phyloP scores from a whole-genome alignment of 164 flowering plant genomes.

The Sextonia rubra region DNA sequence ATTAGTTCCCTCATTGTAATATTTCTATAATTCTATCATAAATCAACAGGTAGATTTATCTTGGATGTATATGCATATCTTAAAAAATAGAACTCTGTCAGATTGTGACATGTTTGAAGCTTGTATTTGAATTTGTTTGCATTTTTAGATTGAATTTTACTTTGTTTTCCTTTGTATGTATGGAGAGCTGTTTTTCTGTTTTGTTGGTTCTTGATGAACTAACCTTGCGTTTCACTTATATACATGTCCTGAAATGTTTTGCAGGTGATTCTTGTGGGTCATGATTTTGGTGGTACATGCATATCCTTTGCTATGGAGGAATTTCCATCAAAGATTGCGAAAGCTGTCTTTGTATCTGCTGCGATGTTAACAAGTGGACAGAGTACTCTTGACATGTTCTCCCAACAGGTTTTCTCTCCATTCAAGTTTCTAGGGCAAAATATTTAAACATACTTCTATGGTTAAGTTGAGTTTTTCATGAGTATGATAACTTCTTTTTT shows the following conservation, averaged over 20 bases:
- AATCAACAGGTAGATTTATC: no score
- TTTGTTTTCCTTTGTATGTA: background rate
- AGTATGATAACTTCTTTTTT: background rate
- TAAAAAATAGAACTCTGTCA: no score
- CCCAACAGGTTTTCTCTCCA: slow-evolving; percentile 51
- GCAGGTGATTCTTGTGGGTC: slow-evolving; percentile 94
- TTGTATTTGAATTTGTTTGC: background rate
- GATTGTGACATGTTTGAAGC: no score
- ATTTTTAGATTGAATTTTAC: no score
- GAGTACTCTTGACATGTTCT: slow-evolving; percentile 68
- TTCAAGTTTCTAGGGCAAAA: background rate
- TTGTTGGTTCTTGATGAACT: background rate
- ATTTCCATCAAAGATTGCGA: slow-evolving; percentile 63
- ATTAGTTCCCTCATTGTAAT: no score
- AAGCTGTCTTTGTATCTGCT: slow-evolving; percentile 79
- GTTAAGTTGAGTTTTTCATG: background rate
- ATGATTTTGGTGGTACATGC: slow-evolving; percentile 94
- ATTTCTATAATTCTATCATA: no score
- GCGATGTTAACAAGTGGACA: slow-evolving; percentile 75
- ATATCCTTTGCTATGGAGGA: slow-evolving; percentile 82
- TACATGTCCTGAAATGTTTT: background rate
- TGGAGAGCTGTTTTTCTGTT: background rate
- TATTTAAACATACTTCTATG: background rate
- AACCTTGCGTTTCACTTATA: background rate
- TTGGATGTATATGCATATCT: no score